A percentile compares a stretch with the other conserved stretches of the same genome.
These are phyloP conservation scores for Phycomyces nitens DNA, from an alignment of 192 early-diverging fungal genomes.

Conservation along the genomic window DNA sequence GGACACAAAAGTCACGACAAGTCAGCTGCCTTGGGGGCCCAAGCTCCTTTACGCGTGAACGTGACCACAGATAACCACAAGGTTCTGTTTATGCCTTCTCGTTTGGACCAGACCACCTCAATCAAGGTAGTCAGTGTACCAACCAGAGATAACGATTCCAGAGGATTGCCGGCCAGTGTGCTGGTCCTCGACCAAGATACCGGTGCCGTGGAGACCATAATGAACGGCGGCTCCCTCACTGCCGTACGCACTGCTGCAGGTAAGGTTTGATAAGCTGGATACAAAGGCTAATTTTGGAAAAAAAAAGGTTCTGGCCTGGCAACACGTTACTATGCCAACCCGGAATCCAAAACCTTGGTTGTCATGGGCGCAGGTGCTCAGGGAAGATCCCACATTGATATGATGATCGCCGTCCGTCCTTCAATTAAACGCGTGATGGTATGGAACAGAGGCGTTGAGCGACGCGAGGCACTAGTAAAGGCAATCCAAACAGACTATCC, in stretches of 20 bases:
- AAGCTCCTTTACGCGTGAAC: conserved; percentile 41
- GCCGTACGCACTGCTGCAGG: conserved; percentile 51
- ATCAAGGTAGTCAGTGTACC: conserved; percentile 51
- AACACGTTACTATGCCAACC: conserved; percentile 33
- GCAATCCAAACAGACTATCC: conserved; percentile 21
- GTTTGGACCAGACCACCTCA: conserved; percentile 39
- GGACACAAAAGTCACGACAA: neutral
- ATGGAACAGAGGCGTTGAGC: conserved; percentile 42
- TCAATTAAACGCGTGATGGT: conserved; percentile 35
- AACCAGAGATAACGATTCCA: conserved; percentile 32
- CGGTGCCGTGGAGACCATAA: conserved; percentile 38
- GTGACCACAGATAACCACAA: conserved; percentile 35
- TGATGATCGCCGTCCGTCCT: conserved; percentile 42
- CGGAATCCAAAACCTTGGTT: conserved; percentile 28
- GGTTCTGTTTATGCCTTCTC: conserved; percentile 49
- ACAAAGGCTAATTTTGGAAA: too few relatives aligned
- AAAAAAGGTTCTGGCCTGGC: conserved; percentile 43
- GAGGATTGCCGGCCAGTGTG: conserved; percentile 40
- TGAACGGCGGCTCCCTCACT: conserved; percentile 46
- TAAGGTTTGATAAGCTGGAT: conserved; percentile 4
- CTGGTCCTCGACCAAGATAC: conserved; percentile 45
- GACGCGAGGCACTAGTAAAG: conserved; percentile 28
- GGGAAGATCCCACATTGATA: conserved; percentile 44
- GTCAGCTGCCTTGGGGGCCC: conserved; percentile 21
- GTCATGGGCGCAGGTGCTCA: conserved; percentile 55